Evolutionary conservation across 352 stramenopile genomes (phyloP), one percentile per base, ranked within the genome.

Genomic region (Pythium volutum): DNA sequence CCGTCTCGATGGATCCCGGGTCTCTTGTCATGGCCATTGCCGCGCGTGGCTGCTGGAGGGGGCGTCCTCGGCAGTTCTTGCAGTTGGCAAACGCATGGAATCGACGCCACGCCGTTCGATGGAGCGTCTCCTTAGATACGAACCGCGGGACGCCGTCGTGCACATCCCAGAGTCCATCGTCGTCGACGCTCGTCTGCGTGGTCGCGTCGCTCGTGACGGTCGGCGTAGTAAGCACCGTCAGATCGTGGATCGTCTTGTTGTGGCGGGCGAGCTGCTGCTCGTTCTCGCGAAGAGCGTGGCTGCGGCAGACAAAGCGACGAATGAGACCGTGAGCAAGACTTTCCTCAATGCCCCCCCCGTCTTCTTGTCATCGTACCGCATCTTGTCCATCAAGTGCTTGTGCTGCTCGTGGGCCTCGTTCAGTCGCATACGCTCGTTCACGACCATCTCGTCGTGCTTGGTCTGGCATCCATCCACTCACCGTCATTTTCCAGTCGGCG

Each of bases 41-140:
- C 3, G 8, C n/a, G 1, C 48, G 49, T 22, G 46, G 15, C 16
- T 62, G 42, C 56, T 74, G 38, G 23, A 88, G 62, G 0, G 80
- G 80, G 22, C 75, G 64, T 12, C 82, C 82, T 27, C 69, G 74
- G 33, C 82, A 92, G 56, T 89, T 89, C 27, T 82, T 86, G 63
- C 82, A 92, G 8, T 59, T 62, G 12, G 86, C 77, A 59, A 84
- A 92, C 6, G 80, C 82, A 38, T 84, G 79, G 66, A 92, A 90
- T 7, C 82, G 70, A 5, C 80, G 70, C 82, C 80, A 92, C 31
- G 82, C 75, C 57, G 83, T 75, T 7, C 72, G 72, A 42, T 79
- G 73, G 12, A 60, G 18, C 3, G 74, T 45, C 23, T 64, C 74
- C 25, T 82, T 87, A 1, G 78, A 88, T 6, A 90, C 80, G 53